These are phyloP conservation scores for Deinandra increscens DNA, from an alignment of 129 eudicot species.

Conservation along the genomic window DNA sequence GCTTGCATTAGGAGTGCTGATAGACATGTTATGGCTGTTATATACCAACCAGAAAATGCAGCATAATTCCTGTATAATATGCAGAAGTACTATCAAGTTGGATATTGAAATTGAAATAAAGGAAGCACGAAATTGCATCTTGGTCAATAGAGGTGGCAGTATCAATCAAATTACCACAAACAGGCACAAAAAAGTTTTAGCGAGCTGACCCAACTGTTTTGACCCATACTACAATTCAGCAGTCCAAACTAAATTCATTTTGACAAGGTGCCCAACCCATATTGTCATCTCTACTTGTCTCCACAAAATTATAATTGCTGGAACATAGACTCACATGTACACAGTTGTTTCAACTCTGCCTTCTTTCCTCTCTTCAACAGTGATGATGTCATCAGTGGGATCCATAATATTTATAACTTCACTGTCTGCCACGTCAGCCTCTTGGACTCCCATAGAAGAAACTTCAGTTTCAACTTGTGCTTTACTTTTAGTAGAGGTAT, in stretches of 20 bases:
- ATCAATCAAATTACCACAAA: no score
- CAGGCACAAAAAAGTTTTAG: neutral
- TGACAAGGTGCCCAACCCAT: constrained; percentile 6
- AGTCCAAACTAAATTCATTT: neutral
- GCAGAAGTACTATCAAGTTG: constrained; percentile 16
- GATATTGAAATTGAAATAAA: constrained; percentile 1
- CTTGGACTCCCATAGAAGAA: constrained; percentile 23
- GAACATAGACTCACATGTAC: constrained; percentile 57
- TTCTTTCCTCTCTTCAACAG: constrained; percentile 73
- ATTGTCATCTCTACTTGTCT: neutral
- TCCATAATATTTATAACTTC: constrained; percentile 38
- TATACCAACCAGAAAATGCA: constrained; percentile 79
- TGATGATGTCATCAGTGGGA: constrained; percentile 39
- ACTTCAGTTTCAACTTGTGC: constrained; percentile 27
- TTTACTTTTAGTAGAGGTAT: constrained; percentile 29
- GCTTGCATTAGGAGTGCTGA: constrained; percentile 95
- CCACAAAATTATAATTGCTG: neutral
- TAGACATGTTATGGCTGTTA: constrained; percentile 59
- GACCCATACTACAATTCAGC: neutral
- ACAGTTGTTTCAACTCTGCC: constrained; percentile 83
- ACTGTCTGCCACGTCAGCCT: constrained; percentile 31
- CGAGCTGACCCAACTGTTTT: neutral
- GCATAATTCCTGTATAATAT: constrained; percentile 71
- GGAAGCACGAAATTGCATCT: constrained; percentile 11
- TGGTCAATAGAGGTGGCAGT: neutral